These are phyloP conservation scores for Kurtzmaniella natalensis DNA, from an alignment of 1,139 yeast genomes.

Conservation along the genomic window DNA sequence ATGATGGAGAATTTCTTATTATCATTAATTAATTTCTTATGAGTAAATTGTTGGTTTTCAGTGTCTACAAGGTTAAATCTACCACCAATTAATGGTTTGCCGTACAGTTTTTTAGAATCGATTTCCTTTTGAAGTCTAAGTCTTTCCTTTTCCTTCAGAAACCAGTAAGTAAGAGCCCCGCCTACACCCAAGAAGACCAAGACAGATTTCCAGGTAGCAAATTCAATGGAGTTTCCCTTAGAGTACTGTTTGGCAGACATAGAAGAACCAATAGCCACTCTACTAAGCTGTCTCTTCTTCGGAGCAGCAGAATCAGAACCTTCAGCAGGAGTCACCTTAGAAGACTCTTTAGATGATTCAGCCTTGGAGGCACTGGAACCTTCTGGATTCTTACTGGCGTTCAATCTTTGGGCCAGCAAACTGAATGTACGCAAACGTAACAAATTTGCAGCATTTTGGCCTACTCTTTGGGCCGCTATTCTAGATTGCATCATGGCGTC, in stretches of 20 bases:
- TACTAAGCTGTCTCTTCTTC: slow-evolving; percentile 40
- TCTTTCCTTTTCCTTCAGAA: slow-evolving; percentile 69
- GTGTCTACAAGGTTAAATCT: slow-evolving; percentile 70
- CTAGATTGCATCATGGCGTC: no score
- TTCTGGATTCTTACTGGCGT: neutral
- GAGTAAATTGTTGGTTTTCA: slow-evolving; percentile 69
- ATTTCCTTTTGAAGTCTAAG: slow-evolving; percentile 71
- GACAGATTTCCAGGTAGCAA: slow-evolving; percentile 87
- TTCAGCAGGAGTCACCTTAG: neutral
- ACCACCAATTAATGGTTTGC: slow-evolving; percentile 93
- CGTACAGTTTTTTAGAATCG: slow-evolving; percentile 81
- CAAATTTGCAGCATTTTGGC: no score
- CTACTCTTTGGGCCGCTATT: no score
- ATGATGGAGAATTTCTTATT: slow-evolving; percentile 62
- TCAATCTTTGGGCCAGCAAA: no score
- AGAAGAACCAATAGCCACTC: slow-evolving; percentile 46
- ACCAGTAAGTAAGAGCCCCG: slow-evolving; percentile 64
- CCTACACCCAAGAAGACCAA: slow-evolving; percentile 63
- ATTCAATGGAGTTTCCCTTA: slow-evolving; percentile 48
- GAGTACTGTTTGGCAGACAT: slow-evolving; percentile 25
- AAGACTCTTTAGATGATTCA: neutral
- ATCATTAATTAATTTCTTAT: slow-evolving; percentile 64
- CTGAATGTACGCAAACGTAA: no score
- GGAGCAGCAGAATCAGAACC: no score
- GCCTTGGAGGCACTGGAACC: neutral